Base-by-base conservation (phyloP, 805 yeast species). In the Maudiozyma barnettii region DNA sequence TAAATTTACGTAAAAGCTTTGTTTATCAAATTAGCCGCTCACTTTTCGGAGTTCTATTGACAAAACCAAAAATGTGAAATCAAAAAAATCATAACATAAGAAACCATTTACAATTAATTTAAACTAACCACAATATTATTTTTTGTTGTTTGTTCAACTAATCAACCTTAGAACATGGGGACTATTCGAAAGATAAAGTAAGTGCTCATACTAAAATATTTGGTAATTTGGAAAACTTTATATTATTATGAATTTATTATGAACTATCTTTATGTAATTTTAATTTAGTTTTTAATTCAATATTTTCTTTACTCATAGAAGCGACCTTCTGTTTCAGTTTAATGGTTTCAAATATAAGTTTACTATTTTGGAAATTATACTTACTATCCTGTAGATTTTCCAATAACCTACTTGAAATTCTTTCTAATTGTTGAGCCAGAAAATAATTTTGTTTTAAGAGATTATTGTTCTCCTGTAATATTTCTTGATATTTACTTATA, bases 201-300 rank as follows among this genome's bases (percentile, higher is more conserved):
- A n/a, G n/a, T n/a, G n/a, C n/a, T n/a, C n/a, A n/a, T n/a, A n/a
- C n/a, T n/a, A n/a, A n/a, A n/a, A n/a, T n/a, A n/a, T n/a, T 18
- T 69, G 67, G 2, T 29, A 29, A 3, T 29, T 29, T 29, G 31
- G 13, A 29, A 29, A 10, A 14, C 13, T 29, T 14, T 5, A n/a
- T 7, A 13, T 14, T 33, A 16, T 2, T 33, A n/a, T 16, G 5
- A 33, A 33, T 33, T 8, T 33, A 6, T 33, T 14, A 33, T 33
- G 6, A 3, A 33, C 18, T 33, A 10, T 33, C 18, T 14, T n/a
- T 18, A 14, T 33, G n/a, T 33, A 18, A 33, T 6, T 5, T n/a
- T 14, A 33, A 33, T 10, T 14, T 10, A 4, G 36, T 3, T 40
- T 40, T 40, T 6, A 26, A 13, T 26, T 29, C 35, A 6, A 40